Percentiles rank a stretch among this genome's conserved stretches.
These are phyloP conservation scores for Centrapalus pauciflorus DNA, from an alignment of 129 eudicot species.

Conservation along the genomic window DNA sequence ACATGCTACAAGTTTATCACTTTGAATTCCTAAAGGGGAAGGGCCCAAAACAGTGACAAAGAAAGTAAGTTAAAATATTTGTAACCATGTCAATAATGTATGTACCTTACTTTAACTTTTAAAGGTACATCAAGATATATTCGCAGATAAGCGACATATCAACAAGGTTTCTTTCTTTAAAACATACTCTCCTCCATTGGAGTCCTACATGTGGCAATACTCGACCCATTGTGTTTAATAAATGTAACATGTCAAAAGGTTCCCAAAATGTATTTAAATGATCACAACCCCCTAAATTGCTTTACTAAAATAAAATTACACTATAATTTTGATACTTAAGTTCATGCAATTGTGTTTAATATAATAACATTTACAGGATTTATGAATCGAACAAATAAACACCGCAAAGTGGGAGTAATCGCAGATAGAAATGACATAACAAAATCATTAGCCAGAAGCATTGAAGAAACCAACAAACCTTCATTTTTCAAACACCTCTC, in stretches of 20 bases:
- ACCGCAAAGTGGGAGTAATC: too few relatives aligned
- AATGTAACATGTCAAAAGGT: too few relatives aligned
- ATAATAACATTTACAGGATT: too few relatives aligned
- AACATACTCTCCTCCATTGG: too few relatives aligned
- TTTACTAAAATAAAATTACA: too few relatives aligned
- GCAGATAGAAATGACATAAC: neutral
- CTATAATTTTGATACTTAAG: too few relatives aligned
- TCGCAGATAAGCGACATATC: neutral
- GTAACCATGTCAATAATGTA: neutral
- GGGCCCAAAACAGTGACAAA: neutral
- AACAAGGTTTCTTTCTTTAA: neutral
- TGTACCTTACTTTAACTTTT: neutral
- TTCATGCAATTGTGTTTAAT: too few relatives aligned
- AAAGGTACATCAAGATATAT: neutral
- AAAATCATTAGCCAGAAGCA: neutral
- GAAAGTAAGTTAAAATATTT: neutral
- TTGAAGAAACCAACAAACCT: constrained; percentile 23
- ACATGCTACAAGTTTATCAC: neutral
- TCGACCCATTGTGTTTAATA: too few relatives aligned
- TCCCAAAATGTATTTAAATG: too few relatives aligned
- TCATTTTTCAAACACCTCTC: constrained; percentile 74
- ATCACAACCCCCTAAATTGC: too few relatives aligned
- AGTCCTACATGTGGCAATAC: too few relatives aligned
- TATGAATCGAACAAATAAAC: too few relatives aligned
- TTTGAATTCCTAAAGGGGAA: neutral